Base-by-base conservation (phyloP, 768 basidiomycete genomes). In the Mycena latifolia region DNA sequence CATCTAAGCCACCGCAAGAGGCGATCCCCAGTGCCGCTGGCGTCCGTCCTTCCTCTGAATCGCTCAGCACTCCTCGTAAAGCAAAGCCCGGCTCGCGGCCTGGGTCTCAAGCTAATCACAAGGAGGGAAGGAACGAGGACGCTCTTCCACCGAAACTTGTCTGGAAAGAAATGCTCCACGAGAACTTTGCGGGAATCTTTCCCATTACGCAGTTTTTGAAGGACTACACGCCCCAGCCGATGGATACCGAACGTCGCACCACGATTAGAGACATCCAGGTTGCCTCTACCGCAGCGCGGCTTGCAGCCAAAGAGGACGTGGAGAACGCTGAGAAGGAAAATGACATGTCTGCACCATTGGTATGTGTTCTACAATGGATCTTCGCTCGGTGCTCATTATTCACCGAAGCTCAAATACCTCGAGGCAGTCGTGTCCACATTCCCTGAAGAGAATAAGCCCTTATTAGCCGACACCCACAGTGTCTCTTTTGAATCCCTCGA, bases 401-500 rank as follows among this genome's bases (percentile, higher is more conserved):
- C 11, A 17, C 17, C 24, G 0, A 46, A 64, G 63, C 33, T 52
- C 8, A 11, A 20, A 0, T 64, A 58, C 43, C 55, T 64, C 6
- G 9, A 51, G 22, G 3, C 2, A n/a, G 31, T 64, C 17, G 55
- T 58, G 2, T 41, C 28, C 7, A 10, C 14, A 4, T 45, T 64
- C 31, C n/a, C 14, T 2, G 20, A 29, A 2, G n/a, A 15, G n/a
- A 61, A 22, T 14, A 31, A 22, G 50, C 63, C 55, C 20, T 8
- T 33, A 7, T 12, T 64, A 7, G 39, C 5, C 14, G 66, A 67
- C 50, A 67, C 66, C 1, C 37, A 29, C 41, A 45, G 47, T 11
- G 24, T 3, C 25, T 7, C 0, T 5, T 53, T 67, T 27, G 9
- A 28, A 2, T 9, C 66, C 12, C 41, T 58, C 29, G 48, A 62